These are phyloP conservation scores for Fraxinus sp. DNA, from an alignment of 305 asterid species.

Conservation along the genomic window DNA sequence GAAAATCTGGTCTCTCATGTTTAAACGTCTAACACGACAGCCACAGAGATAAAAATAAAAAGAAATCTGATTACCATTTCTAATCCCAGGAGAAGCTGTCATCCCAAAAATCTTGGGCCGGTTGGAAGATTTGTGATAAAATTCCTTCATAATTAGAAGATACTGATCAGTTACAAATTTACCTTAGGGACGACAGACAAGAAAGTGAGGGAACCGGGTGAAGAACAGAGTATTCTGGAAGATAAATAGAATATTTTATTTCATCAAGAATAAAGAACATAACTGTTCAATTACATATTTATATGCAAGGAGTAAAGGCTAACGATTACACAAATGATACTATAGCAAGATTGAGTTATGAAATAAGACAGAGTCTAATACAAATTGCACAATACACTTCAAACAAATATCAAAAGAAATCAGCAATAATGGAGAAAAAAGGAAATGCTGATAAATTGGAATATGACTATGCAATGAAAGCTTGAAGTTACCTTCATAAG, in stretches of 20 bases:
- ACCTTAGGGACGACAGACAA: background rate
- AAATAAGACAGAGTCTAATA: background rate
- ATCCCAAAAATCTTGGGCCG: slow-evolving; percentile 79
- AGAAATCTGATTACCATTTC: slow-evolving; percentile 48
- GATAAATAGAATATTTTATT: background rate
- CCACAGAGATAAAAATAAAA: background rate
- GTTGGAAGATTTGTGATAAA: slow-evolving; percentile 46
- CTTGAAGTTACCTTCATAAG: slow-evolving; percentile 61
- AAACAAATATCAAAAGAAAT: background rate
- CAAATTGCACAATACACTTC: background rate
- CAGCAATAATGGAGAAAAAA: background rate
- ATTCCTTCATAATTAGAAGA: slow-evolving; percentile 57
- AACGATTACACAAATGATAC: background rate
- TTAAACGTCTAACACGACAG: background rate
- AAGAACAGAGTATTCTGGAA: background rate
- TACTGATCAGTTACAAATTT: slow-evolving; percentile 23
- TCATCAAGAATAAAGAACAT: background rate
- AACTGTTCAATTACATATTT: background rate
- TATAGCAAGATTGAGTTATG: background rate
- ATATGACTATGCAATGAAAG: background rate
- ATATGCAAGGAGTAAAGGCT: background rate
- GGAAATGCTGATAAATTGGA: background rate
- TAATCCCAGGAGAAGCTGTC: slow-evolving; percentile 58
- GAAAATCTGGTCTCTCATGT: background rate
- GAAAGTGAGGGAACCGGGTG: background rate